Conservation (phyloP, 768 basidiomycete species). For the Trametes punicea region DNA sequence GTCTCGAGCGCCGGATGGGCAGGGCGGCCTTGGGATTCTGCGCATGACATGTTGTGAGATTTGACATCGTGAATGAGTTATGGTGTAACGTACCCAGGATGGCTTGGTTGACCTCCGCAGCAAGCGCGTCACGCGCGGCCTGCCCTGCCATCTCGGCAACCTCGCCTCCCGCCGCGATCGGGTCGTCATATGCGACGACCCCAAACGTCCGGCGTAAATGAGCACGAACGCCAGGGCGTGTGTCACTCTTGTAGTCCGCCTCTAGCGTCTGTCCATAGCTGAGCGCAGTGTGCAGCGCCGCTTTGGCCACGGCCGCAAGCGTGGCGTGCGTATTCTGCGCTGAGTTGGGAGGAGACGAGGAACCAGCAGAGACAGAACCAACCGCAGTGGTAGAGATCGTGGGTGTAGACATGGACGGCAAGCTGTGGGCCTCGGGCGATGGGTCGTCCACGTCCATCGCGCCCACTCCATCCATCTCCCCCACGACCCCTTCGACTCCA, state of each 20-base stretch:
- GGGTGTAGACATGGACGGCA: slow-evolving; percentile 12
- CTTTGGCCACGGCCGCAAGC: slow-evolving; percentile 34
- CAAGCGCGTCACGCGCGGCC: slow-evolving; percentile 59
- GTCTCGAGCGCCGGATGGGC: slow-evolving; percentile 69
- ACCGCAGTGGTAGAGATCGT: slow-evolving; percentile 2
- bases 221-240: slow-evolving; percentile 58
- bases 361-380: slow-evolving; percentile 23
- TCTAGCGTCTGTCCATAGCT: slow-evolving; percentile 71
- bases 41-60: not conserved
- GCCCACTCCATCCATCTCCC: slow-evolving; percentile 38
- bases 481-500: slow-evolving; percentile 37
- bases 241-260: slow-evolving; percentile 62
- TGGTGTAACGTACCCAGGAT: slow-evolving; percentile 59
- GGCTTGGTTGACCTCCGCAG: slow-evolving; percentile 76
- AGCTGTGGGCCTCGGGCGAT: slow-evolving; percentile 31
- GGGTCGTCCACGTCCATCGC: slow-evolving; percentile 61
- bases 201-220: slow-evolving; percentile 74
- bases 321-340: slow-evolving; percentile 10
- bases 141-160: slow-evolving; percentile 67
- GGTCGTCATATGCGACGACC: slow-evolving; percentile 78
- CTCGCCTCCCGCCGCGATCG: slow-evolving; percentile 60
- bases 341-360: slow-evolving; percentile 24
- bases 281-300: slow-evolving; percentile 62
- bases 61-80: not conserved
- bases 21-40: slow-evolving; percentile 79